Evolutionary conservation across 2,329 filamentous ascomycete genomes (phyloP), one percentile per base, ranked within the genome.

Genomic region (Fusarium guadeloupense): DNA sequence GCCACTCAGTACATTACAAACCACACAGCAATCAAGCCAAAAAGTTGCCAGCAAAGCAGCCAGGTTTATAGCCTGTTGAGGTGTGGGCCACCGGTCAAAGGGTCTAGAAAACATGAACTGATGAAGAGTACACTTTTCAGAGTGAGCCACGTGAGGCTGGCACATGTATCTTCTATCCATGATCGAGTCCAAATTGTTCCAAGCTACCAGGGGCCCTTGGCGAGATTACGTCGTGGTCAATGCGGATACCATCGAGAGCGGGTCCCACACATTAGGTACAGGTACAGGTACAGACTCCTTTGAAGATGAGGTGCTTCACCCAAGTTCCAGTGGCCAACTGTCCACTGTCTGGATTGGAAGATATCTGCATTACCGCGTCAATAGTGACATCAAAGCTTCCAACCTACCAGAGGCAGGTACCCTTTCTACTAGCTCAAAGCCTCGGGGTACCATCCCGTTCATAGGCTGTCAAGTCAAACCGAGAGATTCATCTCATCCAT

Each of bases 181-280:
- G 16, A 44, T 54, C 38, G 33, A 59, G 38, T 54, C 40, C 37
- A 46, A 50, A 54, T 54, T 59, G 39, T 59, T 41, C 46, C 54
- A 59, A 54, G 54, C 37, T 54, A 17, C 55, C 33, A 54, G 54
- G n/a, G 45, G 54, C 59, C 62, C 60, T 59, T 69, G 65, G 48
- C 60, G 67, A 69, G 59, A 69, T 69, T 69, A 69, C 66, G 58
- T 66, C 61, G 66, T 63, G 59, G 53, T 51, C 66, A 66, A 63
- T 69, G 65, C 65, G 60, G 54, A 57, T 66, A 57, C 42, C 43
- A 46, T 65, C 33, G 39, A 57, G 59, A 59, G 65, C 67, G 67
- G 67, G 67, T 68, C 67, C 69, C 58, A 69, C 66, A 26, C 25
- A 26, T n/a, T n/a, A n/a, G n/a, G n/a, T n/a, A n/a, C n/a, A n/a